Evolutionary conservation across 106 monocot genomes (phyloP).

Genomic region (Amphibolis antarctica): DNA sequence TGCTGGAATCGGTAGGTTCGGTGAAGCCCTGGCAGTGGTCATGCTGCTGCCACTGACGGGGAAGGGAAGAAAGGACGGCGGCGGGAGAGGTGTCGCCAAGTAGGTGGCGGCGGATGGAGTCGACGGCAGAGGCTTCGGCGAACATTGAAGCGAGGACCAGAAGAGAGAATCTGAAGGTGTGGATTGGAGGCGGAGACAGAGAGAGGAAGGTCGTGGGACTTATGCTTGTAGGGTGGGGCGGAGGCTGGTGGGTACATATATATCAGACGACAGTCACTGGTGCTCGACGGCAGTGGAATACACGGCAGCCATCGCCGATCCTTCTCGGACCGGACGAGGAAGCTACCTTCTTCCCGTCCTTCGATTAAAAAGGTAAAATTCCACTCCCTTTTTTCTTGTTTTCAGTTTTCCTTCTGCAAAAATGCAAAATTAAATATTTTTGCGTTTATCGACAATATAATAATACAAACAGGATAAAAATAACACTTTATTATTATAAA

Average conservation of each 20-base stretch:
- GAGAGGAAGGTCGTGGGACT: background rate
- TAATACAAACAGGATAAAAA: no score
- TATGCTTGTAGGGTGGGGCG: constrained; percentile 2
- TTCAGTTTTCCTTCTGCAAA: no score
- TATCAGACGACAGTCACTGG: background rate
- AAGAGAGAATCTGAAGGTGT: background rate
- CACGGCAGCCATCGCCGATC: background rate
- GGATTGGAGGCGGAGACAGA: background rate
- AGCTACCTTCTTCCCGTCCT: background rate
- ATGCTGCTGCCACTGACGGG: no score
- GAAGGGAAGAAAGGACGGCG: background rate
- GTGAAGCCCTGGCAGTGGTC: background rate
- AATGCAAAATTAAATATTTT: no score
- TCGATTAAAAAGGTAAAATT: background rate
- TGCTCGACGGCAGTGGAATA: background rate
- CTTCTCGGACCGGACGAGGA: background rate
- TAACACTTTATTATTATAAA: no score
- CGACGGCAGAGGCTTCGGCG: background rate
- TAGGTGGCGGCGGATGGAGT: constrained; percentile 8
- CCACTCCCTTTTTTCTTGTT: no score
- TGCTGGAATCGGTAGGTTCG: no score
- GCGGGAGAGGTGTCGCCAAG: background rate
- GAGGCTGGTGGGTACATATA: background rate
- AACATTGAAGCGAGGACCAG: background rate
- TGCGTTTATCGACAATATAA: no score